These are phyloP conservation scores for Sherardia arvensis DNA, from an alignment of 257 asterid species.

Conservation along the genomic window DNA sequence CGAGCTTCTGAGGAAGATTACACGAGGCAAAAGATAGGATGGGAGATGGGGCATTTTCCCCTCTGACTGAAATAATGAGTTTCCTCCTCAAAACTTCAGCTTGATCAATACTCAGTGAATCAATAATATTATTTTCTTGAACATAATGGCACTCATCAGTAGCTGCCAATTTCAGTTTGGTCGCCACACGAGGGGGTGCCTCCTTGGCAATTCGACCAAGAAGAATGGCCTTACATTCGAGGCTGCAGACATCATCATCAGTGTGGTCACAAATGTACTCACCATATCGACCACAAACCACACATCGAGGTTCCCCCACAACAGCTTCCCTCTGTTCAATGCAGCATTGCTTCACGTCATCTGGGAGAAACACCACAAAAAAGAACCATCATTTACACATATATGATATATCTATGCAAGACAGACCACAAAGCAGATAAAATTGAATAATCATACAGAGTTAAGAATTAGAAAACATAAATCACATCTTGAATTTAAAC, in stretches of 20 bases:
- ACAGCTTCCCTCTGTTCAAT: constrained; percentile 86
- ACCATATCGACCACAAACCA: constrained; percentile 79
- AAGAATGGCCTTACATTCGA: constrained; percentile 62
- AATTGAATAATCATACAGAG: too few species aligned
- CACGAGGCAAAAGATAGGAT: constrained; percentile 66
- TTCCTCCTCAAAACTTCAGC: constrained; percentile 40
- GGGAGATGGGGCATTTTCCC: constrained; percentile 47
- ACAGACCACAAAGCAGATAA: background rate
- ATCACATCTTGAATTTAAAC: background rate
- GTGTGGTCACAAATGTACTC: constrained; percentile 91
- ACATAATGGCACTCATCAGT: constrained; percentile 70
- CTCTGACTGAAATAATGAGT: constrained; percentile 56
- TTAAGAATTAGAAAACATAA: background rate
- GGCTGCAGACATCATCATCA: constrained; percentile 81
- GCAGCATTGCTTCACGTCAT: constrained; percentile 58
- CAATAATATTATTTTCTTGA: constrained; percentile 33
- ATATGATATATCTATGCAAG: background rate
- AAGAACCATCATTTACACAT: background rate
- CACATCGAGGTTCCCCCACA: constrained; percentile 68
- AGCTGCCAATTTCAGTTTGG: constrained; percentile 37
- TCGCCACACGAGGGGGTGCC: constrained; percentile 23
- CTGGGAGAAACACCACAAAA: constrained; percentile 5
- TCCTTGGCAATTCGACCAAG: constrained; percentile 36
- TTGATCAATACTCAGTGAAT: constrained; percentile 26
- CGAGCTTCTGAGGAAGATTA: constrained; percentile 62